Base-by-base conservation (phyloP, 73 alveolate species). In the Loxodes magnus region DNA sequence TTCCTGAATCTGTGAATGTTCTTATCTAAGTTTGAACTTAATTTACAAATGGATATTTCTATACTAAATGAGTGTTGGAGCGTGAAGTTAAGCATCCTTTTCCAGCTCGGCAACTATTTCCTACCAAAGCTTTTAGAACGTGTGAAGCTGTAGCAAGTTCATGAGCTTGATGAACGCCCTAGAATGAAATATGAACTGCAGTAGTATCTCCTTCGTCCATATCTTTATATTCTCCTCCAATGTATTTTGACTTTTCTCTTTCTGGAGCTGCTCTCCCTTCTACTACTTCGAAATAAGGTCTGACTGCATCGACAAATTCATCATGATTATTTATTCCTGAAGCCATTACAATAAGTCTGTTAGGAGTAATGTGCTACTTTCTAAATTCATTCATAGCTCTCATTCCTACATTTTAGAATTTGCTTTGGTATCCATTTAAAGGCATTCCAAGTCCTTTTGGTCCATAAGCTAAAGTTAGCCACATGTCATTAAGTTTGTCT, bases 401-500 rank as follows among this genome's bases (percentile, higher is more conserved):
- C 9, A 64, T 64, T 17, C 74, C 77, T 20, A 73, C 41, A 35
- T 66, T 55, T 22, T 43, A 63, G 30, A 58, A 42, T 19, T 73
- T 56, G 12, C 67, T 37, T 33, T 55, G 65, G 14, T 44, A 50
- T 21, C 87, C 87, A 15, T 16, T 5, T 7, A 46, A 37, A 1
- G 87, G 87, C 81, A 66, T 67, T 16, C 77, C 87, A 16, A 62
- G 44, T 23, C 81, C 43, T 27, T 67, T 35, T 38, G 22, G 29
- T 0, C 87, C 87, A 48, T 67, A 73, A 10, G 87, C 87, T 24
- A 70, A 56, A 31, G 67, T 67, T 34, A 73, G 50, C 30, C 74
- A 51, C 26, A 35, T 5, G 2, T 73, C 81, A 10, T 35, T 31
- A 27, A 49, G 44, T 43, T 19, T 9, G 19, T 35, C 49, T 57